Conservation (phyloP, 331 rosid genomes). For the Phaseolus coccineus region DNA sequence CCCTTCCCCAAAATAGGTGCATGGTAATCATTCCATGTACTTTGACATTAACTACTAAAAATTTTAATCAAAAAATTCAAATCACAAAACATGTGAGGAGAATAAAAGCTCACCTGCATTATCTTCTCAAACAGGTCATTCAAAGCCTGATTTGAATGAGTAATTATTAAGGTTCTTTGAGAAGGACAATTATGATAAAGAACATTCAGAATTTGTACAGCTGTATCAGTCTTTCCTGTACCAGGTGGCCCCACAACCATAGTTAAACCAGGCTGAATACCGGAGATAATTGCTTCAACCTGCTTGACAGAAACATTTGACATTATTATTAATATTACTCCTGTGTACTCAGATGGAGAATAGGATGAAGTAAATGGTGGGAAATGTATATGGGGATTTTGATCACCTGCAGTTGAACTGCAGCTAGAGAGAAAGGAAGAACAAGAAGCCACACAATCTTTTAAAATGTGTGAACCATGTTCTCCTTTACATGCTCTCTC, state of each 20-base stretch:
- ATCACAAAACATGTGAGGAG: slow-evolving; percentile 1
- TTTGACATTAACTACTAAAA: not conserved
- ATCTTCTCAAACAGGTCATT: slow-evolving; percentile 97
- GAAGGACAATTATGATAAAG: slow-evolving; percentile 97
- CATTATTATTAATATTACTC: slow-evolving; percentile 8
- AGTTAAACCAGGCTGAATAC: slow-evolving; percentile 95
- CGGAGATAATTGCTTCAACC: slow-evolving; percentile 93
- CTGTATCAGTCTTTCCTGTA: slow-evolving; percentile 98
- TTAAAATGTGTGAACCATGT: slow-evolving; percentile 10
- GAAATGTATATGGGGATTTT: not conserved
- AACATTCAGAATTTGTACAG: slow-evolving; percentile 95
- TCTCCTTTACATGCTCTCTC: slow-evolving; percentile 16
- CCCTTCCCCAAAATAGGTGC: not conserved
- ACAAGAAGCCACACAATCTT: not conserved
- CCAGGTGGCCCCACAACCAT: slow-evolving; percentile 99
- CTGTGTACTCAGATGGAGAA: not conserved
- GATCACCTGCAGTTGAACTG: slow-evolving; percentile 8
- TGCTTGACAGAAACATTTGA: slow-evolving; percentile 44
- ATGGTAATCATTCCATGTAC: not conserved
- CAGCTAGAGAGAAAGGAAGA: slow-evolving; percentile 24
- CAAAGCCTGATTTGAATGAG: slow-evolving; percentile 97
- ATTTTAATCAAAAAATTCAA: not conserved
- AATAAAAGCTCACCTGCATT: slow-evolving; percentile 69
- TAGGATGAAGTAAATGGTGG: not conserved
- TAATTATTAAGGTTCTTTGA: slow-evolving; percentile 92